Percentiles rank a stretch among this genome's conserved stretches.
These are phyloP conservation scores for Tilletia caries DNA, from an alignment of 1,284 basidiomycete species.

Conservation along the genomic window DNA sequence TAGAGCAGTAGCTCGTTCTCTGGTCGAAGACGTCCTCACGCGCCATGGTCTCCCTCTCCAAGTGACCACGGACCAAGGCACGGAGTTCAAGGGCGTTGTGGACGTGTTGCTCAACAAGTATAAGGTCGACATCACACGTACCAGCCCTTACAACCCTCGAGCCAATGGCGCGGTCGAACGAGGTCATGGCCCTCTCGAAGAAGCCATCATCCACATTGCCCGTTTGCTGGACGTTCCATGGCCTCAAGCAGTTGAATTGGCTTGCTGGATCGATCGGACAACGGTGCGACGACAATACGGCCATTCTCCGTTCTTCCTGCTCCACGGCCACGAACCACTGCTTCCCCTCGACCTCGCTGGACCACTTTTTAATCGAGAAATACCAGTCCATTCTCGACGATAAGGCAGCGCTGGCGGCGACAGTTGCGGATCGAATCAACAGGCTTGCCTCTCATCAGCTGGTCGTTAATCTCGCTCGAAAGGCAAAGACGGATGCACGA, in stretches of 20 bases:
- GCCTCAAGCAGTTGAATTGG: neutral
- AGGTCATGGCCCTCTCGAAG: neutral
- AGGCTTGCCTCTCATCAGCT: neutral
- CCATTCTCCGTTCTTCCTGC: neutral
- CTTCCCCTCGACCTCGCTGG: neutral
- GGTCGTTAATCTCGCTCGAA: neutral
- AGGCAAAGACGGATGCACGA: neutral
- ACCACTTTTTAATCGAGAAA: neutral
- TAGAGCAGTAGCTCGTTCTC: conserved; percentile 6
- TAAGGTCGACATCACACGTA: neutral
- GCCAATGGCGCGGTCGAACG: neutral
- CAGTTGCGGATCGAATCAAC: neutral
- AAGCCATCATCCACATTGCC: neutral
- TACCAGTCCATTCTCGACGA: neutral
- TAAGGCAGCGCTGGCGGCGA: neutral
- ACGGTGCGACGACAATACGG: neutral
- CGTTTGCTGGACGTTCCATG: neutral
- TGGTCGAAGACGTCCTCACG: conserved; percentile 4
- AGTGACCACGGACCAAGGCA: neutral
- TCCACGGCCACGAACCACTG: too few species aligned
- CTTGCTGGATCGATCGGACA: neutral
- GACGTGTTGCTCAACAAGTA: neutral
- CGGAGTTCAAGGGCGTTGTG: neutral
- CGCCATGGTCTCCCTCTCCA: conserved; percentile 16
- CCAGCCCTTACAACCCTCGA: neutral